Evolutionary conservation across 345 rosid species (phyloP), one percentile per base, ranked within the genome.

Genomic region (Ceriops tagal): DNA sequence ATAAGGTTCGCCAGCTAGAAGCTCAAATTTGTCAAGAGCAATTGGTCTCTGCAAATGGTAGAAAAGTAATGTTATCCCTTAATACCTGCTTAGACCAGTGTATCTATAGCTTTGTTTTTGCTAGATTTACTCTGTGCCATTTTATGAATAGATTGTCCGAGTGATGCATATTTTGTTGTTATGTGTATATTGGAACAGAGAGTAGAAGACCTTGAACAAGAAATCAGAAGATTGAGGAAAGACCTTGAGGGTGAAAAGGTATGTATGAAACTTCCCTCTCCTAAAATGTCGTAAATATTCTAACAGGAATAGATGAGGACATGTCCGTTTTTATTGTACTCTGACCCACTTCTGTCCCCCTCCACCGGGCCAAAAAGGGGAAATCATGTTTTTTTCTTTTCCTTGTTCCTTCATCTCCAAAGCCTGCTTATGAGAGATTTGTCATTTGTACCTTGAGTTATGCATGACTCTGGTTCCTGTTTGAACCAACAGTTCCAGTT

Each of bases 161-260:
- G 32, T 62, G 67, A 53, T 77, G 18, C 26, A 57, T 53, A 5
- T 69, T 66, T 22, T 73, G 26, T 46, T 27, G 58, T 58, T 68
- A 58, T 70, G 31, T 15, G 20, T 57, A 22, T 73, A n/a, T 59
- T 79, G 79, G 85, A 77, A 58, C 87, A 95, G 99, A 88, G 82
- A 85, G 68, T 86, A 32, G 96, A 85, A 75, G 97, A 92, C 75
- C 96, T 90, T 65, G 92, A 92, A 67, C 79, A 77, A 63, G 93
- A 86, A 84, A 70, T 77, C 32, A 81, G 79, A 78, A 82, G 74
- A 64, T 70, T 82, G 76, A 84, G 75, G 68, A 83, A 87, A 70
- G 96, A 87, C 70, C 92, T 95, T 64, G 96, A 84, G 76, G 83
- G 77, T 67, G 96, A 92, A 80, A 95, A 90, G 97, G 97, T 92